Evolutionary conservation across 208 protist species (phyloP).

Genomic region (Phytomonas francai): DNA sequence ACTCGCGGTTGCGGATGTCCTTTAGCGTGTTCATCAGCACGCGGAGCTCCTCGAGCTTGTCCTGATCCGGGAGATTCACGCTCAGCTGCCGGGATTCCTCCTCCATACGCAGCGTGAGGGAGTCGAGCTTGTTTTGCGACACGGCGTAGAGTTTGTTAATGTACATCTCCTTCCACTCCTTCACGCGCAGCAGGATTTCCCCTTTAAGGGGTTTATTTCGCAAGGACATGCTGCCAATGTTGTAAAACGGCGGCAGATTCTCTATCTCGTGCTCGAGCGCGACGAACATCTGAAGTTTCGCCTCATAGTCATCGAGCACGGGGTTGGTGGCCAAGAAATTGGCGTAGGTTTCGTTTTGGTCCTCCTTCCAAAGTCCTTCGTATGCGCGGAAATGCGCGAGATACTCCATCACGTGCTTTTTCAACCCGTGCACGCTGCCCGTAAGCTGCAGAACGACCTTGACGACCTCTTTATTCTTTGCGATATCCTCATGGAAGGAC

Average conservation of each 20-base stretch:
- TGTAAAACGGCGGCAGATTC: slow-evolving; percentile 72
- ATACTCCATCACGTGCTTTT: slow-evolving; percentile 92
- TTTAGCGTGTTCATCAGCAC: slow-evolving; percentile 90
- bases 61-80: slow-evolving; percentile 89
- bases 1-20: slow-evolving; percentile 89
- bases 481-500: slow-evolving; percentile 91
- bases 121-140: slow-evolving; percentile 84
- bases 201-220: slow-evolving; percentile 92
- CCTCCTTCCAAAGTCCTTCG: slow-evolving; percentile 92
- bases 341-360: slow-evolving; percentile 92
- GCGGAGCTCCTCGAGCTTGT: slow-evolving; percentile 92
- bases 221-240: slow-evolving; percentile 90
- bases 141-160: slow-evolving; percentile 91
- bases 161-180: slow-evolving; percentile 93
- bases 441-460: slow-evolving; percentile 92
- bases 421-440: slow-evolving; percentile 87
- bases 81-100: slow-evolving; percentile 85
- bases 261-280: slow-evolving; percentile 88
- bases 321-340: slow-evolving; percentile 78
- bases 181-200: slow-evolving; percentile 83
- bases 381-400: slow-evolving; percentile 88
- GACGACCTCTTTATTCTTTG: slow-evolving; percentile 92
- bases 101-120: slow-evolving; percentile 91
- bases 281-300: slow-evolving; percentile 85
- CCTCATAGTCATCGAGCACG: slow-evolving; percentile 91